Conservation (phyloP, 768 basidiomycete genomes). For the Pulveroboletus ravenelii region DNA sequence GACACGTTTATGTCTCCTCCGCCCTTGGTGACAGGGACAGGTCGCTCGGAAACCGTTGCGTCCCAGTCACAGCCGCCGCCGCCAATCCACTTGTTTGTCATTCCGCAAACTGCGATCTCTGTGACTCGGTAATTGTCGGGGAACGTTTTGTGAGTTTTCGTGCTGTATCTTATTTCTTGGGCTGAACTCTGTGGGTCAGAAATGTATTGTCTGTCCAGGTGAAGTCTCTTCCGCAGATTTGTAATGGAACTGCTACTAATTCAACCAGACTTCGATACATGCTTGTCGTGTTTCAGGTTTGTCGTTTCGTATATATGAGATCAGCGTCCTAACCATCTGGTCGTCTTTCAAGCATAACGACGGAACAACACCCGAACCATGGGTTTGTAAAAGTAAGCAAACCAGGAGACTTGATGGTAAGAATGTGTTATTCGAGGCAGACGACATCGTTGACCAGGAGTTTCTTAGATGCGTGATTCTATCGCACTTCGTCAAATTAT, state of each 20-base stretch:
- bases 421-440: constrained; percentile 15
- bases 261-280: constrained; percentile 67
- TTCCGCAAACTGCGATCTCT: constrained; percentile 69
- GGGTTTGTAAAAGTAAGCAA: constrained; percentile 61
- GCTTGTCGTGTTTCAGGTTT: constrained; percentile 62
- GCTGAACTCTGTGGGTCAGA: constrained; percentile 40
- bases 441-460: neutral
- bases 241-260: constrained; percentile 5
- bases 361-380: constrained; percentile 73
- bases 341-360: constrained; percentile 45
- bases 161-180: neutral
- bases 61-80: neutral
- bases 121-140: constrained; percentile 66
- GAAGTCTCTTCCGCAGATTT: neutral
- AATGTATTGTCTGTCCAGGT: constrained; percentile 70
- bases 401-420: constrained; percentile 54
- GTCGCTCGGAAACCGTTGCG: constrained; percentile 16
- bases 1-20: constrained; percentile 60
- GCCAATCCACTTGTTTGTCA: constrained; percentile 41
- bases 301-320: constrained; percentile 4
- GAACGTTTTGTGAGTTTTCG: constrained; percentile 59
- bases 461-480: constrained; percentile 29
- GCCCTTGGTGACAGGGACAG: constrained; percentile 37
- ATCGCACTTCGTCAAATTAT: constrained; percentile 13
- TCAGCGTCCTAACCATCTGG: neutral